These are phyloP conservation scores for Tirmania nivea DNA, from an alignment of 495 filamentous ascomycete species.

Conservation along the genomic window DNA sequence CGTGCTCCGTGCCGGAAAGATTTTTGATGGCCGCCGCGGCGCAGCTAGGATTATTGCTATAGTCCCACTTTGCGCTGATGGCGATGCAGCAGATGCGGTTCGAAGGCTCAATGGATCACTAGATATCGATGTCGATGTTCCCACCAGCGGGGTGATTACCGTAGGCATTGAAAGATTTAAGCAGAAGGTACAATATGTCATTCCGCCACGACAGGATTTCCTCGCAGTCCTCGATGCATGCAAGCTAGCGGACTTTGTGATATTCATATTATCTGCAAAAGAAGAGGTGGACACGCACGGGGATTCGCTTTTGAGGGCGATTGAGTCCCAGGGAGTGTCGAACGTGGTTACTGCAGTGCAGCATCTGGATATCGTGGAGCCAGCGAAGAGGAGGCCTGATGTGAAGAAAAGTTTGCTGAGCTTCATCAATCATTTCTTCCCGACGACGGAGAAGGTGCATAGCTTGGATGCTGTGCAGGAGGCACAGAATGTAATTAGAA, in stretches of 20 bases:
- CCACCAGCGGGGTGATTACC: conserved; percentile 33
- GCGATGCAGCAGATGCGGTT: conserved; percentile 44
- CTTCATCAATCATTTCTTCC: conserved; percentile 84
- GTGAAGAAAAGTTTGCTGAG: conserved; percentile 62
- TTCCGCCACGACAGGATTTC: conserved; percentile 41
- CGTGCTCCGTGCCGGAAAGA: conserved; percentile 45
- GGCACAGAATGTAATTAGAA: conserved; percentile 68
- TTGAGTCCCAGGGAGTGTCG: conserved; percentile 84
- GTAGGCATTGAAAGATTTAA: conserved; percentile 74
- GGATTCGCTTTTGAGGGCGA: conserved; percentile 57
- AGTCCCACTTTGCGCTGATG: conserved; percentile 54
- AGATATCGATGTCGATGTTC: conserved; percentile 49
- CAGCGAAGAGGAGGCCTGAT: conserved; percentile 52
- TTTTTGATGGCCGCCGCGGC: conserved; percentile 67
- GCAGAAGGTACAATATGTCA: conserved; percentile 70
- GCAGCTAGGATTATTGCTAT: conserved; percentile 85
- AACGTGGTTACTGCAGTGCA: conserved; percentile 65
- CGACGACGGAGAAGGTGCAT: conserved; percentile 65
- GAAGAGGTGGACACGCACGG: conserved; percentile 65
- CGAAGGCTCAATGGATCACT: conserved; percentile 50
- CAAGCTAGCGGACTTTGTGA: conserved; percentile 67
- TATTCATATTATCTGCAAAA: conserved; percentile 59
- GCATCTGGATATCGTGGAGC: conserved; percentile 51
- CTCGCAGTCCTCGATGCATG: conserved; percentile 64
- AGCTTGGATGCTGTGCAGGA: conserved; percentile 72